Evolutionary conservation across 441 rosid genomes (phyloP).

Genomic region (Erodium trifolium): DNA sequence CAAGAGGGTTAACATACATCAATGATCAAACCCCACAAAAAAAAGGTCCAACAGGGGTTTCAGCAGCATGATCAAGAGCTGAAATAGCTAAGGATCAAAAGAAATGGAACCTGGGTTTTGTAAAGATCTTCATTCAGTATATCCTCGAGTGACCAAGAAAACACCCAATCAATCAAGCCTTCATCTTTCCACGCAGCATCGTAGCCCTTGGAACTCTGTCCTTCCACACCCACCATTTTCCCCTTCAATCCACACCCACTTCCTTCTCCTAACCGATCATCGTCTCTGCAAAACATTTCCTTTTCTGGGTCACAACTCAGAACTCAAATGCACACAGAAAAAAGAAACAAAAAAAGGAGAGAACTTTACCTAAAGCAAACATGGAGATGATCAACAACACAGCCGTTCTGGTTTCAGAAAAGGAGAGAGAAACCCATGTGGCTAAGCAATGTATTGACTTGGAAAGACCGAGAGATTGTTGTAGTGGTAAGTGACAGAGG

Average conservation of each 20-base stretch:
- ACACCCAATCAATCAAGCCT: conserved; percentile 16
- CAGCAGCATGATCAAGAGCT: conserved; percentile 4
- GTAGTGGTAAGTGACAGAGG: not conserved
- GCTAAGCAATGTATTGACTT: not conserved
- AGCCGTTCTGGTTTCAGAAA: not conserved
- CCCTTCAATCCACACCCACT: not conserved
- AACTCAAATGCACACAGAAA: not conserved
- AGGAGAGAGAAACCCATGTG: not conserved
- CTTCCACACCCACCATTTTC: not conserved
- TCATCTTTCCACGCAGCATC: not conserved
- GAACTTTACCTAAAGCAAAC: not conserved
- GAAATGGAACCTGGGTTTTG: conserved; percentile 21
- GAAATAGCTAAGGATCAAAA: not conserved
- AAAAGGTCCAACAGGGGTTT: conserved; percentile 3
- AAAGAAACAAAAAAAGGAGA: not conserved
- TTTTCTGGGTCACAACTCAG: not conserved
- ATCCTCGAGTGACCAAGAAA: conserved; percentile 30
- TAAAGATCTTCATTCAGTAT: conserved; percentile 20
- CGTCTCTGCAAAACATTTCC: not conserved
- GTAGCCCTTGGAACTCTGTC: not conserved
- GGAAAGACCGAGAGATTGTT: not conserved
- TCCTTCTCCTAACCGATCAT: conserved; percentile 1
- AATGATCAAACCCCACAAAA: not conserved
- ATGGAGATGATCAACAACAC: not conserved
- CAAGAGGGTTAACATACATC: not conserved